Base-by-base conservation (phyloP, 768 basidiomycete genomes). In the Mycena venus region DNA sequence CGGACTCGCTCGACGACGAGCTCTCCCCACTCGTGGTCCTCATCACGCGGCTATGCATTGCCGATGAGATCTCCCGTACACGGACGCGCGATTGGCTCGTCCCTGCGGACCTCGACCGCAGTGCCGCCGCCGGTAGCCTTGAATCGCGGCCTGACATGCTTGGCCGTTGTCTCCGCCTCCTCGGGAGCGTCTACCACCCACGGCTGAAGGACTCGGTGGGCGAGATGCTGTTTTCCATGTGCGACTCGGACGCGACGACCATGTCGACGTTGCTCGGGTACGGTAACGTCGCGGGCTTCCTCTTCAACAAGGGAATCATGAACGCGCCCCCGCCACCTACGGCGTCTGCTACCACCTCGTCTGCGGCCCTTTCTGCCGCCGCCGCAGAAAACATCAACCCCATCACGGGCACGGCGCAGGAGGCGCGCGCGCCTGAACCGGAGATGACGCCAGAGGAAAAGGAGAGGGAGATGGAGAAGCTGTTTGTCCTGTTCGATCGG, bases 381-480 rank as follows among this genome's bases (percentile, higher is more conserved):
- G 78, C 79, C n/a, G 83, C 84, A 21, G 83, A 86, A 31, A 83
- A 87, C 8, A 94, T 95, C 81, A 94, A 96, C 80, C 96, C 95
- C 2, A 97, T 96, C 80, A 98, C 97, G 1, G 96, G 96, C n/a
- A 91, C 91, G 15, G 89, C 87, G 8, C 84, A 88, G 40, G 83
- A 84, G 66, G 81, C 83, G 3, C 85, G 84, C 58, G 78, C 86
- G 21, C 82, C 81, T 8, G 58, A 80, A 11, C 86, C 85, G 5
- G 84, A 91, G 61, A 98, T 99, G 97, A 94, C 96, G 0, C 93
- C 97, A 34, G 97, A 97, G 80, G 98, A 99, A 87, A 98, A 98
- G 82, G 96, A 98, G 80, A 85, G 85, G 12, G 98, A 99, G 84
- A 94, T 97, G 66, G 97, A 99, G 86, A 93, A 93, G 79, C 86